phyloP scores from a whole-genome alignment of 2,329 filamentous ascomycete species.

The Verticillium tricorpus region DNA sequence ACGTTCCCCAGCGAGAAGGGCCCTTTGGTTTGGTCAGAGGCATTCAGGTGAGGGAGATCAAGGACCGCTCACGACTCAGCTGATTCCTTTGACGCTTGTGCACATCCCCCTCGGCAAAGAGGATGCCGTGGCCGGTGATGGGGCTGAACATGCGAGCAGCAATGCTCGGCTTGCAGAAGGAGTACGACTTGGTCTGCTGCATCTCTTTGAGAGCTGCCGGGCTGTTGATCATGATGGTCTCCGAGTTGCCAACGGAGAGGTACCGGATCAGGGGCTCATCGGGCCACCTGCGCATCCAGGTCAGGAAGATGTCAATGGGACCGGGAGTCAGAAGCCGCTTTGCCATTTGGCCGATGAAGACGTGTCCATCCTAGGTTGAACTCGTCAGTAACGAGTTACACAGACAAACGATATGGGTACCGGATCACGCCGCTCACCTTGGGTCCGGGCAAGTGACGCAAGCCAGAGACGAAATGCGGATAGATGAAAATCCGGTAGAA shows the following conservation, averaged over 20 bases:
- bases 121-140: constrained; percentile 28
- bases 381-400: neutral
- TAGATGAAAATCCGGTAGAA: constrained; percentile 34
- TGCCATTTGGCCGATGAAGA: constrained; percentile 34
- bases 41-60: neutral
- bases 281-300: constrained; percentile 26
- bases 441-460: constrained; percentile 39
- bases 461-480: constrained; percentile 35
- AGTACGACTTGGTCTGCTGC: constrained; percentile 32
- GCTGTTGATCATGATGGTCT: constrained; percentile 31
- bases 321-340: constrained; percentile 23
- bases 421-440: constrained; percentile 21
- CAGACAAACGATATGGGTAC: neutral
- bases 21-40: constrained; percentile 11
- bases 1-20: constrained; percentile 30
- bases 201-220: constrained; percentile 29
- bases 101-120: constrained; percentile 30
- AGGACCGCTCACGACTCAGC: constrained; percentile 16
- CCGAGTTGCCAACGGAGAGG: constrained; percentile 26
- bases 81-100: constrained; percentile 29
- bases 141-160: constrained; percentile 27
- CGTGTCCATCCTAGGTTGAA: constrained; percentile 27
- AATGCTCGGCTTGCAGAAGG: constrained; percentile 29
- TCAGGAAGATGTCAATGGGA: constrained; percentile 21
- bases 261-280: constrained; percentile 33